Base-by-base conservation (phyloP, 2,329 filamentous ascomycete species). In the Scortechinia acanthostroma region DNA sequence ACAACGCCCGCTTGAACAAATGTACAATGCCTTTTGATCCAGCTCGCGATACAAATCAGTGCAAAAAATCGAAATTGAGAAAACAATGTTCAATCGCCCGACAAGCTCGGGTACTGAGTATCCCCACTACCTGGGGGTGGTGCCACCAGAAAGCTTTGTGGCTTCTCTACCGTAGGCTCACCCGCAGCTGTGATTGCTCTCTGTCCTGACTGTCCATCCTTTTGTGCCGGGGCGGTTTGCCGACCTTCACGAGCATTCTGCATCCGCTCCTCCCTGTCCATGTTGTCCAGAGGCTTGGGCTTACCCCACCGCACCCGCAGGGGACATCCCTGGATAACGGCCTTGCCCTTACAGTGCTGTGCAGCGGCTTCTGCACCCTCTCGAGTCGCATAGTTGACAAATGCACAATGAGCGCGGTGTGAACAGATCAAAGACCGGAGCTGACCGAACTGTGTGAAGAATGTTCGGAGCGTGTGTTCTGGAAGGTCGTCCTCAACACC, bases 401-500 rank as follows among this genome's bases (percentile, higher is more conserved):
- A 98, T 1, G 93, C 93, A 62, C 91, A 97, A 59, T 97, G 93
- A 15, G 91, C 91, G 70, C 95, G 90, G 67, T 98, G 93, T 4
- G 91, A 96, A 64, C 93, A 97, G 28, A 98, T 85, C 15, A 98
- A 69, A 21, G 90, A 96, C 55, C 93, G 88, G 48, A 98, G 83
- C 58, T 91, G 88, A 50, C 93, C 93, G 55, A 91, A 90, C 16
- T 79, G 77, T 49, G 88, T 81, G 70, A 98, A 98, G 63, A 94
- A 93, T 2, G 89, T 85, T 42, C 93, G 86, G 21, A 98, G 73
- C 56, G 91, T 90, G 64, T 91, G 83, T 63, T 98, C 93, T 2
- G 91, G 91, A 4, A 98, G 73, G 56, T 98, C 93, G 59, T 98
- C 93, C 63, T 98, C 93, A 2, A 98, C 82, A 5, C 93, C 94